A percentile compares a stretch with the other conserved stretches of the same genome.
These are phyloP conservation scores for Termitomyces heimii DNA, from an alignment of 768 basidiomycete species.

Conservation along the genomic window DNA sequence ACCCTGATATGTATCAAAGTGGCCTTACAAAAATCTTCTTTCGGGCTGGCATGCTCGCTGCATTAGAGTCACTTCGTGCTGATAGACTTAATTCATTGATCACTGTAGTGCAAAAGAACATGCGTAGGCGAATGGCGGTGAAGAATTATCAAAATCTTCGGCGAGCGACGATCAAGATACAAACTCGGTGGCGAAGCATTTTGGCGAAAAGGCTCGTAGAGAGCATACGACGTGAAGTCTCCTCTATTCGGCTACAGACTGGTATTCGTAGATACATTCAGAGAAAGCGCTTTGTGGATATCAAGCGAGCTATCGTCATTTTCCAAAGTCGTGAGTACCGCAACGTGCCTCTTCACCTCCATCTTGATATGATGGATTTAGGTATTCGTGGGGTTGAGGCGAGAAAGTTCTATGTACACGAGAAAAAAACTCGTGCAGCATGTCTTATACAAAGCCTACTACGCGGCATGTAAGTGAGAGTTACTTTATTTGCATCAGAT, in stretches of 20 bases:
- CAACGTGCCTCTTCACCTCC: background rate
- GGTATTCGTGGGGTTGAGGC: slow-evolving; percentile 73
- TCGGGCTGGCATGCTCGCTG: slow-evolving; percentile 97
- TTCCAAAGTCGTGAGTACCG: slow-evolving; percentile 79
- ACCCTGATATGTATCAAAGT: slow-evolving; percentile 94
- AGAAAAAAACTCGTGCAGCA: slow-evolving; percentile 56
- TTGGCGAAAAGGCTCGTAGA: slow-evolving; percentile 68
- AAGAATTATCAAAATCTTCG: slow-evolving; percentile 74
- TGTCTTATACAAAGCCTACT: slow-evolving; percentile 73
- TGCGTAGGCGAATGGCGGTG: slow-evolving; percentile 79
- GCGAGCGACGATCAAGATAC: slow-evolving; percentile 73
- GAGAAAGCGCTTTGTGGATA: slow-evolving; percentile 60
- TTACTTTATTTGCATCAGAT: background rate
- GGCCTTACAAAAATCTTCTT: slow-evolving; percentile 99
- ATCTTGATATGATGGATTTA: slow-evolving; percentile 21
- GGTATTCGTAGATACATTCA: slow-evolving; percentile 69
- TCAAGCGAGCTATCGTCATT: slow-evolving; percentile 55
- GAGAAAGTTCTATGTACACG: slow-evolving; percentile 51
- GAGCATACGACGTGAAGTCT: slow-evolving; percentile 62
- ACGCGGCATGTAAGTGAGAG: slow-evolving; percentile 71
- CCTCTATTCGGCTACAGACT: slow-evolving; percentile 74
- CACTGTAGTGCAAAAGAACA: slow-evolving; percentile 96
- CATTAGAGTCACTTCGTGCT: slow-evolving; percentile 85
- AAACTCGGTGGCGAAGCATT: slow-evolving; percentile 93
- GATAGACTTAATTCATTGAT: slow-evolving; percentile 86